Base-by-base conservation (phyloP, 2,329 filamentous ascomycete genomes). In the Fusarium redolens region DNA sequence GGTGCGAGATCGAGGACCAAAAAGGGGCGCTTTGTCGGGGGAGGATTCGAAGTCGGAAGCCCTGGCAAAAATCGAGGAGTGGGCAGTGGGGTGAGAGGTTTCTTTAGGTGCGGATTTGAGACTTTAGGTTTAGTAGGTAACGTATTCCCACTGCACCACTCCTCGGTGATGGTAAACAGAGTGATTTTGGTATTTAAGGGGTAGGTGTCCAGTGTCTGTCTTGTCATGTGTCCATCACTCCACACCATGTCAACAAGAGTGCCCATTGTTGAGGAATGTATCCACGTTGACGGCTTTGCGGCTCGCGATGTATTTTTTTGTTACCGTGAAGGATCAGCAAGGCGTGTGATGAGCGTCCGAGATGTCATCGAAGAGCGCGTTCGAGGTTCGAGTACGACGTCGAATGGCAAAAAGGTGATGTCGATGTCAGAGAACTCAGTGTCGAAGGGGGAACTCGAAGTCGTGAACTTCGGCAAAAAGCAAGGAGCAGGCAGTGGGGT, bases 71-170 rank as follows among this genome's bases (percentile, higher is more conserved):
- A 52, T 20, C 22, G 40, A 35, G 51, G 28, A 68, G 43, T 13
- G 2, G 25, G 35, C 8, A 54, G 61, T 60, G 64, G 52, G 50
- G 30, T 44, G 61, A 59, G 18, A 55, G 51, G 20, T 5, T 7
- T 55, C 28, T 55, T 10, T 47, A 58, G 31, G 55, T 30, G 55
- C 55, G 41, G 41, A 28, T 13, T n/a, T n/a, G 18, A 48, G 43
- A 47, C 35, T 58, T 47, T 58, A 58, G 55, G 41, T 58, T 30
- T 22, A 17, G 14, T 58, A 58, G 55, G 55, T 17, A 47, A 54
- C 33, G 40, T 14, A 52, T 17, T 64, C 44, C 56, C 56, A 51
- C 44, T 51, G 22, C 35, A 59, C 56, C 44, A 59, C 40, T 25
- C 40, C 44, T 59, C 35, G 38, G 31, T 17, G 35, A 30, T 17